These are phyloP conservation scores for Globisporangium radiosum DNA, from an alignment of 352 stramenopile species.

Conservation along the genomic window DNA sequence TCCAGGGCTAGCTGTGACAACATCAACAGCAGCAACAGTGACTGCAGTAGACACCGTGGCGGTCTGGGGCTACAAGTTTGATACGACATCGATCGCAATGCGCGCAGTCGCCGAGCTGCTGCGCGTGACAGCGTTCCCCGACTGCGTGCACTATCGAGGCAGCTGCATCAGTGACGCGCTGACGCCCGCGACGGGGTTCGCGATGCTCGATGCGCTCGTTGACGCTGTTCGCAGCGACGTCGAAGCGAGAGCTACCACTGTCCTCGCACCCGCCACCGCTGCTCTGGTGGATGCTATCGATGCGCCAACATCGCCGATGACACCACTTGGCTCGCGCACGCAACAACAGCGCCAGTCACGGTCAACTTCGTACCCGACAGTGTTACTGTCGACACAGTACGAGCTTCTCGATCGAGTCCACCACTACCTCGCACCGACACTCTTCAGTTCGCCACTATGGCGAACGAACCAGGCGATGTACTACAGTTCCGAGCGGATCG, in stretches of 20 bases:
- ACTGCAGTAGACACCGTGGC: neutral
- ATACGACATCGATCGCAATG: constrained; percentile 9
- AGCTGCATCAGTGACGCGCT: neutral
- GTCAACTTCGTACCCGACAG: neutral
- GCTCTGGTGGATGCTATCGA: no score
- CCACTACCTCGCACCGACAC: constrained; percentile 6
- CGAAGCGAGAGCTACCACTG: neutral
- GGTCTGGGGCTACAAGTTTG: constrained; percentile 11
- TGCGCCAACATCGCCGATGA: no score
- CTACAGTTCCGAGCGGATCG: neutral
- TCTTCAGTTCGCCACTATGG: constrained; percentile 7
- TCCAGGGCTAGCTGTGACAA: neutral
- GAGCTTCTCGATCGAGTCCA: constrained; percentile 8
- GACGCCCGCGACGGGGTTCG: neutral
- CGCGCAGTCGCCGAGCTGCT: constrained; percentile 7
- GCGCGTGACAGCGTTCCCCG: neutral
- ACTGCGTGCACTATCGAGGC: constrained; percentile 1
- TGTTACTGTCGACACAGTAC: neutral
- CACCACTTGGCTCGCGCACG: no score
- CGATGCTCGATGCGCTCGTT: constrained; percentile 1
- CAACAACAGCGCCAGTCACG: neutral
- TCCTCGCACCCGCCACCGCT: no score
- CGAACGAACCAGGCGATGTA: constrained; percentile 2
- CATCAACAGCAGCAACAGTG: neutral
- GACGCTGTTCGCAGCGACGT: neutral